phyloP scores from a whole-genome alignment of 805 yeast species.

The Kurtzmaniella fragi region DNA sequence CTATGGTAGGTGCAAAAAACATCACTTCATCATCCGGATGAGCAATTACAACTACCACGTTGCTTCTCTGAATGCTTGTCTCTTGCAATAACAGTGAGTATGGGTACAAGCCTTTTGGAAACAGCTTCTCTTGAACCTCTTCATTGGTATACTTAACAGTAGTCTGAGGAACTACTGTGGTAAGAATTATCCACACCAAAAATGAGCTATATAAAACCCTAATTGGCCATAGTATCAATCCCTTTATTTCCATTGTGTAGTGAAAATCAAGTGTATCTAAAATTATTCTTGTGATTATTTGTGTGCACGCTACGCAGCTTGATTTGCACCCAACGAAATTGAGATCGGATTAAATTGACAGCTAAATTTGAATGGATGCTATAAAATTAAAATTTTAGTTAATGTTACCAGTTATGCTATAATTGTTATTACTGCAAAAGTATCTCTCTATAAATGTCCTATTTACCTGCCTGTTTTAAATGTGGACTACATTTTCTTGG shows the following conservation, averaged over 20 bases:
- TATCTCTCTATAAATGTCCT: too few species aligned
- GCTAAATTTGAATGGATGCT: too few species aligned
- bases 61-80: constrained; percentile 26
- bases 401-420: too few species aligned
- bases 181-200: constrained; percentile 31
- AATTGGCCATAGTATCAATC: constrained; percentile 1
- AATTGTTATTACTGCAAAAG: too few species aligned
- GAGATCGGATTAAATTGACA: too few species aligned
- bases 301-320: too few species aligned
- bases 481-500: constrained; percentile 26
- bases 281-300: too few species aligned
- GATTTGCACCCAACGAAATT: too few species aligned
- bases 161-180: constrained; percentile 37
- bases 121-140: constrained; percentile 22
- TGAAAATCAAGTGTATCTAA: too few species aligned
- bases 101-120: constrained; percentile 22
- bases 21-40: constrained; percentile 99
- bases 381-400: too few species aligned
- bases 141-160: constrained; percentile 22
- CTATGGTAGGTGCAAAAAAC: constrained; percentile 85
- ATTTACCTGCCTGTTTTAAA: background rate
- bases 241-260: too few species aligned
- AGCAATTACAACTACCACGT: constrained; percentile 62
- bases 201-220: constrained; percentile 21
- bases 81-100: constrained; percentile 33